Conservation (phyloP, 495 filamentous ascomycete genomes). For the Opeltia flavorubescens region DNA sequence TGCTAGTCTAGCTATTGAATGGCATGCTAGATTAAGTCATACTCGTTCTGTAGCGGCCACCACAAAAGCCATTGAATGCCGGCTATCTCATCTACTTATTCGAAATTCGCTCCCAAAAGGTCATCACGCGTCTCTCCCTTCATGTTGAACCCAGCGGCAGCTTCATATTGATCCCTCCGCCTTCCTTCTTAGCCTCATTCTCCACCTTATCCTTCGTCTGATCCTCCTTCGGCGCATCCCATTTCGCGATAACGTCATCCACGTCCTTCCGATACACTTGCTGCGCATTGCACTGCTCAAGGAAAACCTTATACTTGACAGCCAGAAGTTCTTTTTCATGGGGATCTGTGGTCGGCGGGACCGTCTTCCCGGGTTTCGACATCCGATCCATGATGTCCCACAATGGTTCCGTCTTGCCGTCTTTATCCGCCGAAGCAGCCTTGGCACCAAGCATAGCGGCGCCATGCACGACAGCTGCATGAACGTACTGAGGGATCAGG, state of each 20-base stretch:
- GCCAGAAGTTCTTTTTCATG: constrained; percentile 66
- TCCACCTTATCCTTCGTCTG: constrained; percentile 3
- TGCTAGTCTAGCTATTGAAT: too few relatives aligned
- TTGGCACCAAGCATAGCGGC: constrained; percentile 96
- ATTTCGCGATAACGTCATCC: constrained; percentile 41
- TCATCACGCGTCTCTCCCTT: neutral
- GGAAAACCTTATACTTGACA: constrained; percentile 66
- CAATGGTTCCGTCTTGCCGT: constrained; percentile 70
- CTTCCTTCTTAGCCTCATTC: constrained; percentile 6
- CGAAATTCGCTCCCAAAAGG: too few relatives aligned
- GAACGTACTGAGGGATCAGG: constrained; percentile 76
- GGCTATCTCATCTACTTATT: too few relatives aligned
- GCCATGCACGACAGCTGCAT: constrained; percentile 92
- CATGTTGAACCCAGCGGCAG: neutral
- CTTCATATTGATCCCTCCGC: constrained; percentile 4
- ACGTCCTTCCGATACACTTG: constrained; percentile 47
- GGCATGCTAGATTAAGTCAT: too few relatives aligned
- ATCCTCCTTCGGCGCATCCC: constrained; percentile 14
- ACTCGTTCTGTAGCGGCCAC: too few relatives aligned
- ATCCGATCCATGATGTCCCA: constrained; percentile 97
- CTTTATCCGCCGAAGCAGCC: constrained; percentile 61
- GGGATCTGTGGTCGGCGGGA: constrained; percentile 52
- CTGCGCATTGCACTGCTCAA: constrained; percentile 50
- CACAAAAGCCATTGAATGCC: too few relatives aligned
- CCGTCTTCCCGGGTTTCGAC: constrained; percentile 80